Conservation (phyloP, 2,329 filamentous ascomycete species). For the Diaporthe velutina region DNA sequence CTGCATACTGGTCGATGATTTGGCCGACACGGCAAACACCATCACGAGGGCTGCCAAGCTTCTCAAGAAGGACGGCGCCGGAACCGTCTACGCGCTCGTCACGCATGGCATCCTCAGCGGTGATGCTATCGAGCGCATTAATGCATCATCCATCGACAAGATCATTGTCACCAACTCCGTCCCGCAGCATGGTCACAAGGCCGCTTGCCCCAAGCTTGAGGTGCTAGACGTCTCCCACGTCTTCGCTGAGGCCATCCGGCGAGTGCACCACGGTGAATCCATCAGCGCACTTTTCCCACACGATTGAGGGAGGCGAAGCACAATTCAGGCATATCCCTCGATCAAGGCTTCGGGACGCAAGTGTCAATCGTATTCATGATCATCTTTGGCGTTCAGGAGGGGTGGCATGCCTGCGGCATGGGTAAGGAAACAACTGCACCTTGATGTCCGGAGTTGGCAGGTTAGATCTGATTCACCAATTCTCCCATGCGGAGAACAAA, state of each 20-base stretch:
- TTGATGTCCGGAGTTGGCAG: conserved; percentile 39
- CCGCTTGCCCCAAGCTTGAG: conserved; percentile 87
- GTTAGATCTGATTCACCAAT: conserved; percentile 32
- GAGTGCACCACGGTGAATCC: conserved; percentile 97
- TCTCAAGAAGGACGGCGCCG: conserved; percentile 96
- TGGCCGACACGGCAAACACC: conserved; percentile 96
- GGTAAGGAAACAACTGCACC: conserved; percentile 34
- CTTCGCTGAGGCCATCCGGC: conserved; percentile 94
- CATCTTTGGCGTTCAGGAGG: conserved; percentile 35
- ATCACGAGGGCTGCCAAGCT: conserved; percentile 96
- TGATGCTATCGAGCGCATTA: conserved; percentile 94
- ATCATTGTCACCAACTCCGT: conserved; percentile 97
- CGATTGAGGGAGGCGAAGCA: conserved; percentile 61
- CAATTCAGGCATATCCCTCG: background rate
- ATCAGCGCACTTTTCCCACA: conserved; percentile 96
- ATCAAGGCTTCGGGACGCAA: background rate
- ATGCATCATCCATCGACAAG: conserved; percentile 92
- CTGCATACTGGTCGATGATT: conserved; percentile 92
- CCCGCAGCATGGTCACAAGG: conserved; percentile 85
- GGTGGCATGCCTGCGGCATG: conserved; percentile 21
- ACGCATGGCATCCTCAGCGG: conserved; percentile 97
- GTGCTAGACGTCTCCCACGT: conserved; percentile 91
- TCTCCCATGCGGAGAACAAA: conserved; percentile 24
- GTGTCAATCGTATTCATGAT: conserved; percentile 28
- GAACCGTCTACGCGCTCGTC: conserved; percentile 88